These are phyloP conservation scores for Hansfordia pulvinata DNA, from an alignment of 2,329 filamentous ascomycete species.

Conservation along the genomic window DNA sequence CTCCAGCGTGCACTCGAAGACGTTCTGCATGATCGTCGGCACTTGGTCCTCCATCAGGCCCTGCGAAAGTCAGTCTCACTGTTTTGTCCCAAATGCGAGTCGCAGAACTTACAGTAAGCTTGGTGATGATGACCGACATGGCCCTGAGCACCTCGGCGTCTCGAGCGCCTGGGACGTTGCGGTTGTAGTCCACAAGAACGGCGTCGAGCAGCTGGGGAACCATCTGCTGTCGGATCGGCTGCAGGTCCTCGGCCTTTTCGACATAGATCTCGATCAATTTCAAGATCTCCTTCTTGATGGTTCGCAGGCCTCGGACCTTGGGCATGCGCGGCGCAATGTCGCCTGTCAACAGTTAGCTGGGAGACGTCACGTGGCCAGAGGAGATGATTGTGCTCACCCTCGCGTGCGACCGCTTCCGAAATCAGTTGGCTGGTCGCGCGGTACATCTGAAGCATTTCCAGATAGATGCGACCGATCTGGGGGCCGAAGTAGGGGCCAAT, in stretches of 20 bases:
- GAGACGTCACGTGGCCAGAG: constrained; percentile 6
- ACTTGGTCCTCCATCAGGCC: constrained; percentile 97
- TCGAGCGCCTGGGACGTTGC: constrained; percentile 87
- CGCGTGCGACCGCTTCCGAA: constrained; percentile 76
- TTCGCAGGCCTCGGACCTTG: constrained; percentile 84
- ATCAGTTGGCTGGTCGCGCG: constrained; percentile 93
- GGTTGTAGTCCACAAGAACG: constrained; percentile 90
- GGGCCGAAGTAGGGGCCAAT: constrained; percentile 97
- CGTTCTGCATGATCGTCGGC: constrained; percentile 92
- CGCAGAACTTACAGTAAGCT: constrained; percentile 70
- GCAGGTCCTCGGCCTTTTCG: constrained; percentile 91
- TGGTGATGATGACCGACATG: constrained; percentile 94
- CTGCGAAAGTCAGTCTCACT: constrained; percentile 26
- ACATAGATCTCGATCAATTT: constrained; percentile 98
- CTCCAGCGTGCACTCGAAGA: constrained; percentile 95
- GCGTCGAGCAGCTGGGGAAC: constrained; percentile 92
- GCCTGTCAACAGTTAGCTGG: constrained; percentile 34
- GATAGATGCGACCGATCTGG: constrained; percentile 92
- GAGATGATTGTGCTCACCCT: constrained; percentile 40
- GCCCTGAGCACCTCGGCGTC: constrained; percentile 95
- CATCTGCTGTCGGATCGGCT: constrained; percentile 86
- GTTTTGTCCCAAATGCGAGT: constrained; percentile 17
- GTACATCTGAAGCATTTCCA: constrained; percentile 99
- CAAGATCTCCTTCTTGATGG: constrained; percentile 98
- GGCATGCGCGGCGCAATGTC: constrained; percentile 96